These are phyloP conservation scores for Prototheca wickerhamii DNA, from an alignment of 163 green algal genomes.

Conservation along the genomic window DNA sequence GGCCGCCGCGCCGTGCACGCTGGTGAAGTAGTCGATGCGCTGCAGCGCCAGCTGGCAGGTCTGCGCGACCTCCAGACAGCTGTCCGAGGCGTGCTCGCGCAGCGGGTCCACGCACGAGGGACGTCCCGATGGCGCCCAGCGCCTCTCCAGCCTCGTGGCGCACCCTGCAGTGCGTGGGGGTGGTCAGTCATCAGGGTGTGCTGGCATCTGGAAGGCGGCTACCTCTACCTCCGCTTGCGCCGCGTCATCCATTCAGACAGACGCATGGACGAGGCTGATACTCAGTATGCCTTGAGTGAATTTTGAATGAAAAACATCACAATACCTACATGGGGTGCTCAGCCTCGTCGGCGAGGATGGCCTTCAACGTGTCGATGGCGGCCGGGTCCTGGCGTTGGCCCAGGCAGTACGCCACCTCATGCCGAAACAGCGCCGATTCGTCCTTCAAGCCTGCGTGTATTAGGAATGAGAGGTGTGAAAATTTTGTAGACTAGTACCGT, in stretches of 20 bases:
- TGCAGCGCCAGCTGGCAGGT: constrained; percentile 84
- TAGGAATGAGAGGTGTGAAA: too few species aligned
- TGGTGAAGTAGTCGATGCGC: constrained; percentile 56
- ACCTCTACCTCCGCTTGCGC: background rate
- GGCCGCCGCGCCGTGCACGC: background rate
- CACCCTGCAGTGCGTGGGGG: constrained; percentile 51
- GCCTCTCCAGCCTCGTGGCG: constrained; percentile 87
- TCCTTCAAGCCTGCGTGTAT: constrained; percentile 54
- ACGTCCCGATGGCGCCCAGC: constrained; percentile 74
- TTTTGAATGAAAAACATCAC: background rate
- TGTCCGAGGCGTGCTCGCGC: constrained; percentile 32
- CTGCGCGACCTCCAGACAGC: constrained; percentile 61
- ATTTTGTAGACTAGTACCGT: too few species aligned
- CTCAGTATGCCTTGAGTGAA: background rate
- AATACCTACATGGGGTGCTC: constrained; percentile 73
- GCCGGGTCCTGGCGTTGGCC: constrained; percentile 76
- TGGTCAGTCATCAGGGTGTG: background rate
- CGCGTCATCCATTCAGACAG: background rate
- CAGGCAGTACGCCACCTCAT: constrained; percentile 88
- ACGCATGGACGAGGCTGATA: background rate
- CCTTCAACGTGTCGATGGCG: constrained; percentile 51
- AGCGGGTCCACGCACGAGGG: constrained; percentile 56
- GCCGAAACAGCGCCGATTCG: constrained; percentile 68
- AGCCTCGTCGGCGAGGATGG: constrained; percentile 45
- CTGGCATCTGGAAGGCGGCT: background rate